These are phyloP conservation scores for Fomes fomentarius DNA, from an alignment of 1,284 basidiomycete species.

Conservation along the genomic window DNA sequence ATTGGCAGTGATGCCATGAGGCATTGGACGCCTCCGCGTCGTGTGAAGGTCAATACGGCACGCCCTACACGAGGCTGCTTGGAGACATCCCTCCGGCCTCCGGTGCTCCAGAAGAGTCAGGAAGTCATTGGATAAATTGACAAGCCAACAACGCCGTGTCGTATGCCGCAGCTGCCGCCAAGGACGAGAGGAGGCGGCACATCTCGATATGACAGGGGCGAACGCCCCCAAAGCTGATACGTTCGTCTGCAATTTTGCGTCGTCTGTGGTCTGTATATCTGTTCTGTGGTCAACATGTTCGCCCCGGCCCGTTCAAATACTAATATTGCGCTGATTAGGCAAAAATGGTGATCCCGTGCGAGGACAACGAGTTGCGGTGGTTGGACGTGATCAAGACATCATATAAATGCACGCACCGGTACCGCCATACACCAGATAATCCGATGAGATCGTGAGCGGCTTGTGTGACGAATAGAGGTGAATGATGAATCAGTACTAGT, in stretches of 20 bases:
- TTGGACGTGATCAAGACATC: background rate
- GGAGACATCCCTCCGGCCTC: too few relatives aligned
- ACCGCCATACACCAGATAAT: background rate
- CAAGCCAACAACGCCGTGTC: background rate
- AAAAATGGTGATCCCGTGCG: slow-evolving; percentile 2
- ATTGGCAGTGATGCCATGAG: slow-evolving; percentile 5
- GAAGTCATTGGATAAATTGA: background rate
- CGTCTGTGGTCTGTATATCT: too few relatives aligned
- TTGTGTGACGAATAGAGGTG: background rate
- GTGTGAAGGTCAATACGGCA: background rate
- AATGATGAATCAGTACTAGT: background rate
- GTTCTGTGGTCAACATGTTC: too few relatives aligned
- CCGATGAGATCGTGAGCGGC: background rate
- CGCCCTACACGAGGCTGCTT: slow-evolving; percentile 4
- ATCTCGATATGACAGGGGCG: too few relatives aligned
- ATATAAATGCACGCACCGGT: slow-evolving; percentile 6
- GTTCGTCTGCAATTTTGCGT: too few relatives aligned
- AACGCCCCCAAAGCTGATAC: too few relatives aligned
- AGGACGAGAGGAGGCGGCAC: background rate
- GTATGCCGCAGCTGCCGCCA: background rate
- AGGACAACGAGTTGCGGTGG: background rate
- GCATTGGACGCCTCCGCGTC: background rate
- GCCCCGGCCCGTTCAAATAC: background rate
- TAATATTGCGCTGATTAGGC: slow-evolving; percentile 9
- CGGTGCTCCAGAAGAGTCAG: background rate